Conservation (phyloP, 192 early-diverging fungal species). For the Paraglomus occultum region DNA sequence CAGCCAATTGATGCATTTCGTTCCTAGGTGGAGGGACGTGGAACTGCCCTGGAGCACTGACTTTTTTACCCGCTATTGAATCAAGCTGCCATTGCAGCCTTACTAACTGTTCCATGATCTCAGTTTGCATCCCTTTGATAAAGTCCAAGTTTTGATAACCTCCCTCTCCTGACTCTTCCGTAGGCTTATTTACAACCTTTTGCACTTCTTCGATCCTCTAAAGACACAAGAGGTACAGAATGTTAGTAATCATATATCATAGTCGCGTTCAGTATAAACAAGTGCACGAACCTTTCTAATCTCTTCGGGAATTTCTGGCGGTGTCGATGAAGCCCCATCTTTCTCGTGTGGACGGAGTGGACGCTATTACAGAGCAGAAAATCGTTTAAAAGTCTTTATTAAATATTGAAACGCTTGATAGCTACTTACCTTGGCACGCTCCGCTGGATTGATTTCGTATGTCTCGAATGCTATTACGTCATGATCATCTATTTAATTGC, state of each 20-base stretch:
- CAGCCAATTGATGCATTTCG: too few species aligned
- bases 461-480: constrained; percentile 67
- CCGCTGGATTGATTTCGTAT: constrained; percentile 65
- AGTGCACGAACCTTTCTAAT: constrained; percentile 1
- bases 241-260: background rate
- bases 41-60: too few species aligned
- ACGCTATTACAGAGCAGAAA: background rate
- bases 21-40: too few species aligned
- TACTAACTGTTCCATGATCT: constrained; percentile 16
- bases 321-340: background rate
- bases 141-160: constrained; percentile 17
- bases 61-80: too few species aligned
- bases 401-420: too few species aligned
- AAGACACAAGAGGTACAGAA: background rate
- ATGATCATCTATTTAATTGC: constrained; percentile 63
- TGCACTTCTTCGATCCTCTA: constrained; percentile 23
- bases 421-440: constrained; percentile 39
- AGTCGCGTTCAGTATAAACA: background rate
- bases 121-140: constrained; percentile 21
- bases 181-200: constrained; percentile 1
- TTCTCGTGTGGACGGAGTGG: constrained; percentile 21
- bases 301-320: constrained; percentile 14
- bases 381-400: background rate
- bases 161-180: background rate
- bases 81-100: background rate